These are phyloP conservation scores for Bryoglossum gracile DNA, from an alignment of 495 filamentous ascomycete genomes.

Conservation along the genomic window DNA sequence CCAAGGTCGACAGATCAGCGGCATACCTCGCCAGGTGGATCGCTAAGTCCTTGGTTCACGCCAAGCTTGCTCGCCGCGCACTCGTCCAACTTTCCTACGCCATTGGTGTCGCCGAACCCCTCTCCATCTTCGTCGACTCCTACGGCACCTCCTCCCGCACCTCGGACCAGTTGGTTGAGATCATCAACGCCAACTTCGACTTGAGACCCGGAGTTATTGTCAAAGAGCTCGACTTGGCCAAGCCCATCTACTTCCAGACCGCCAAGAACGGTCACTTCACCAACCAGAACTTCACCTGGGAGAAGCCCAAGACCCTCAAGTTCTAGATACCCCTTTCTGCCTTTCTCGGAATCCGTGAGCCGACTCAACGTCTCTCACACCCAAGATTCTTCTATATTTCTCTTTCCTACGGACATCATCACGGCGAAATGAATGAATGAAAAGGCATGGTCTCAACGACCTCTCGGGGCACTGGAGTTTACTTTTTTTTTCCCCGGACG, in stretches of 20 bases:
- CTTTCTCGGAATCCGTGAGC: conserved; percentile 28
- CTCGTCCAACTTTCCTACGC: conserved; percentile 98
- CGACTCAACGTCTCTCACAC: conserved; percentile 39
- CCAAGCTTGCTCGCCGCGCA: conserved; percentile 80
- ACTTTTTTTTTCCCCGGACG: conserved; percentile 6
- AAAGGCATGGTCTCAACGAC: conserved; percentile 28
- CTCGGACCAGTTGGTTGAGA: conserved; percentile 78
- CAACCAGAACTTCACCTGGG: conserved; percentile 96
- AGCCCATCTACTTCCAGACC: conserved; percentile 96
- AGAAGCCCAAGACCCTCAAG: conserved; percentile 92
- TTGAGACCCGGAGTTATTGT: conserved; percentile 96
- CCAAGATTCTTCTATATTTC: conserved; percentile 19
- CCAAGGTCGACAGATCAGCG: conserved; percentile 97
- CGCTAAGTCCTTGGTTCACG: conserved; percentile 91
- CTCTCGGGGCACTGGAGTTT: conserved; percentile 19
- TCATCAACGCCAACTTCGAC: conserved; percentile 94
- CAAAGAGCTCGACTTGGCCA: conserved; percentile 88
- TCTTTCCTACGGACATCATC: conserved; percentile 27
- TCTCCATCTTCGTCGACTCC: conserved; percentile 80
- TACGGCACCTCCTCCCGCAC: conserved; percentile 73
- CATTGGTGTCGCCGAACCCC: conserved; percentile 96
- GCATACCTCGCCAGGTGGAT: conserved; percentile 98
- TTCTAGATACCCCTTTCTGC: conserved; percentile 54
- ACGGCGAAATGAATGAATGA: conserved; percentile 26
- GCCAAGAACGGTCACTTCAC: conserved; percentile 99